Conservation (phyloP, 129 eudicot genomes). For the Cynara cardunculus region DNA sequence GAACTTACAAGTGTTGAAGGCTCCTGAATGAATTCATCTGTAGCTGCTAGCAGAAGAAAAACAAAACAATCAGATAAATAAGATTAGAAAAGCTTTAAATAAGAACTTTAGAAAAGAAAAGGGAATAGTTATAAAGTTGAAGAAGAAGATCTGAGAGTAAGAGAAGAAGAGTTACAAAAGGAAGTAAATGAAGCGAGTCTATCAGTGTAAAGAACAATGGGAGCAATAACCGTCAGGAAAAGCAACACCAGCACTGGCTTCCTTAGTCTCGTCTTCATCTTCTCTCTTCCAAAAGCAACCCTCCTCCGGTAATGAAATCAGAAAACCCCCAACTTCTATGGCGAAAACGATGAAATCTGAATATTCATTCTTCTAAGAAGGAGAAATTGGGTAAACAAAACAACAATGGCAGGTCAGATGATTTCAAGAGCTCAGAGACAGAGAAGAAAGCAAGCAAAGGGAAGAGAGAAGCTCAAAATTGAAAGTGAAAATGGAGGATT, state of each 20-base stretch:
- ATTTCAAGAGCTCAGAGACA: background rate
- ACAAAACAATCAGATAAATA: background rate
- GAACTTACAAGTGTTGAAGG: constrained; percentile 18
- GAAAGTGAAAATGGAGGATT: background rate
- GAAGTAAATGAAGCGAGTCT: constrained; percentile 32
- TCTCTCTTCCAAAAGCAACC: background rate
- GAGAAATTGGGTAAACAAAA: background rate
- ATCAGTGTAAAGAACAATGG: constrained; percentile 67
- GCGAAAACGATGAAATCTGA: background rate
- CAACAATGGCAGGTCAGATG: background rate
- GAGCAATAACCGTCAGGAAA: constrained; percentile 62
- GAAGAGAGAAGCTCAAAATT: background rate
- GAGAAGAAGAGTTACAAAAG: background rate
- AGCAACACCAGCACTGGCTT: constrained; percentile 45
- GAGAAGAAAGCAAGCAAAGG: background rate
- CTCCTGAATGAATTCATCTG: constrained; percentile 9
- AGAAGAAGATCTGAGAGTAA: constrained; percentile 4
- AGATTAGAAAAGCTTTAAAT: background rate
- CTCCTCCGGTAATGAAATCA: background rate
- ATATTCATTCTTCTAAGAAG: background rate
- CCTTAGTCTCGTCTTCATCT: constrained; percentile 46
- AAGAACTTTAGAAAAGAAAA: background rate
- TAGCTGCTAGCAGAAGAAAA: constrained; percentile 10
- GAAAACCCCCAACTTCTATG: background rate
- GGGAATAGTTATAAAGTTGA: background rate